These are phyloP conservation scores for Aspergillus fructus DNA, from an alignment of 2,329 filamentous ascomycete genomes.

Conservation along the genomic window DNA sequence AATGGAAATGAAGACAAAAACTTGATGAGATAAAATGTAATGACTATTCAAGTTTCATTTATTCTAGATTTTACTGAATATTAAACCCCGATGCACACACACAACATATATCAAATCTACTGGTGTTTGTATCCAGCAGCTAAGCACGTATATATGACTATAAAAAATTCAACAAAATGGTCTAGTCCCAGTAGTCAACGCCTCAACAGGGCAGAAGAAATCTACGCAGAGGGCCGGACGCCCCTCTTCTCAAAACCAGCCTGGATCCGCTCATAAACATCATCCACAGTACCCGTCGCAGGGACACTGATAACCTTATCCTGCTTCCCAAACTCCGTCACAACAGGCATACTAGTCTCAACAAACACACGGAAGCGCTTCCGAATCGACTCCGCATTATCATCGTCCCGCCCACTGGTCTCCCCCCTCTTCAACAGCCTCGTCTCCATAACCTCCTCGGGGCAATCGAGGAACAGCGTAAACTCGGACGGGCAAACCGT, in stretches of 20 bases:
- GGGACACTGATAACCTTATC: slow-evolving; percentile 77
- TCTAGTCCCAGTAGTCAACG: background rate
- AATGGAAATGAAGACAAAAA: background rate
- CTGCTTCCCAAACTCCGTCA: slow-evolving; percentile 76
- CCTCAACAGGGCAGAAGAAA: background rate
- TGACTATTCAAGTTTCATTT: slow-evolving; percentile 10
- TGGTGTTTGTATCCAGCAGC: background rate
- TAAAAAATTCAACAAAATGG: background rate
- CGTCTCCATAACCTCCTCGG: slow-evolving; percentile 82
- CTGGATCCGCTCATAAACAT: slow-evolving; percentile 59
- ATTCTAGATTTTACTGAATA: slow-evolving; percentile 1
- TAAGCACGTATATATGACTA: background rate
- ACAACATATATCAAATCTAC: background rate
- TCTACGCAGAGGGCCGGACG: slow-evolving; percentile 18
- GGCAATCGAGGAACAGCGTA: slow-evolving; percentile 92
- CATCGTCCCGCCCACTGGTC: slow-evolving; percentile 86
- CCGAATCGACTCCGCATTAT: slow-evolving; percentile 92
- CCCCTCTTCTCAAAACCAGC: slow-evolving; percentile 48
- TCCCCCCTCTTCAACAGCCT: slow-evolving; percentile 84
- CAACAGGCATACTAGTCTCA: slow-evolving; percentile 96
- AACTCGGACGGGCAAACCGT: slow-evolving; percentile 79
- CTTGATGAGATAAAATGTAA: slow-evolving; percentile 10
- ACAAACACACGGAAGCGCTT: slow-evolving; percentile 95
- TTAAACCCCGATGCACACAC: background rate
- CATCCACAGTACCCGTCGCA: slow-evolving; percentile 67